Percentiles rank a stretch among this genome's conserved stretches.
Conservation (phyloP, 257 asterid genomes). For the Voacanga thouarsii region DNA sequence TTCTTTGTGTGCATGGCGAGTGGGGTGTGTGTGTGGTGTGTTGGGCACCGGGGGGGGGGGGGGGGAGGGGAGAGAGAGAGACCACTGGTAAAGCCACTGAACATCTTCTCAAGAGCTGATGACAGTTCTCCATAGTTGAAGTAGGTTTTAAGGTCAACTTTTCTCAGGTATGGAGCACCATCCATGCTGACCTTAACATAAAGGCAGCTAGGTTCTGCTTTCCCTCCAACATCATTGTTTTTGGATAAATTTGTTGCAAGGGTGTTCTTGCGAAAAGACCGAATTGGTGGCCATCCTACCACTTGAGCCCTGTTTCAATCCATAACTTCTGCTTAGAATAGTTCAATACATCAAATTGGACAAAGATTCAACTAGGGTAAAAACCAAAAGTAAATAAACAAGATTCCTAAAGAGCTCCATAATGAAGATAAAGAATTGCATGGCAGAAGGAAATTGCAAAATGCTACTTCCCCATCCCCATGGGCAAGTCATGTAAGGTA, state of each 20-base stretch:
- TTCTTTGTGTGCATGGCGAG: not conserved
- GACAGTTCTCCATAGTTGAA: slow-evolving; percentile 11
- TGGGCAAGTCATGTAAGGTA: not conserved
- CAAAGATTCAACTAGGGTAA: not conserved
- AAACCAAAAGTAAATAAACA: not conserved
- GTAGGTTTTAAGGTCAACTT: slow-evolving; percentile 20
- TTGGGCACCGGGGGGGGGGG: no score
- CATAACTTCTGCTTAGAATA: not conserved
- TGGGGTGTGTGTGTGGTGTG: not conserved
- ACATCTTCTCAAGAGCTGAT: slow-evolving; percentile 19
- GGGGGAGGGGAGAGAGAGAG: not conserved
- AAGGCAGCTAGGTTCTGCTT: not conserved
- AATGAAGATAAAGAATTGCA: not conserved
- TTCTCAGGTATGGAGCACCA: slow-evolving; percentile 22
- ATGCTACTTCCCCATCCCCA: not conserved
- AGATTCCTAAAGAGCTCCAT: not conserved
- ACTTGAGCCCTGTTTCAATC: slow-evolving; percentile 63
- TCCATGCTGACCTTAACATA: slow-evolving; percentile 25
- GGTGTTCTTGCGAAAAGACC: slow-evolving; percentile 59
- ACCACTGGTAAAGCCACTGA: slow-evolving; percentile 18
- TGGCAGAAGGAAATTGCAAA: not conserved
- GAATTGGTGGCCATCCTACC: slow-evolving; percentile 91
- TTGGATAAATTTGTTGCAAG: slow-evolving; percentile 7
- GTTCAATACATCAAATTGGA: not conserved
- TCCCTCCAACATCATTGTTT: slow-evolving; percentile 8